Base-by-base conservation (phyloP, 208 protist species). In the Leishmania tarentolae region DNA sequence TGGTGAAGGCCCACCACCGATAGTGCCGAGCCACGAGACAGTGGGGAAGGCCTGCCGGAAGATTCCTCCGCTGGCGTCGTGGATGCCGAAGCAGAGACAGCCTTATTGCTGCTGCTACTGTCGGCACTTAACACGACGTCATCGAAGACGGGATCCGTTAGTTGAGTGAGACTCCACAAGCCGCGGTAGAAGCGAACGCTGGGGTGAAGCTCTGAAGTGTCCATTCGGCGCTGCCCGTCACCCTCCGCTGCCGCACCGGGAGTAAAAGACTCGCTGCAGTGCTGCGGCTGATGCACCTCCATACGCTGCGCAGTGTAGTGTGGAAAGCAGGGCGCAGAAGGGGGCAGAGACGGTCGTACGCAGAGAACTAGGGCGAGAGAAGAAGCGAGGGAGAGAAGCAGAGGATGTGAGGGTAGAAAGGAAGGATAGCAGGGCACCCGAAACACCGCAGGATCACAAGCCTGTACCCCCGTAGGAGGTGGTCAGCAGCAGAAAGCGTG, bases 1-100 rank as follows among this genome's bases (percentile, higher is more conserved):
- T 92, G 85, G 73, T 97, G 94, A 35, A 97, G 86, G 44, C 79
- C 82, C 61, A 97, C 90, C 6, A 94, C 85, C 76, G 82, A 90
- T 9, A 96, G 42, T 1, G 44, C 35, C 53, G 77, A 9, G 8
- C 42, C 69, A 69, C 44, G 65, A 44, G 21, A 21, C 37, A 53
- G 65, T 1, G 40, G 61, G 2, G 68, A 69, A 28, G 65, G 19
- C 37, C 65, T 71, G 31, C 40, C 65, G 37, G 40, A 47, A 42
- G 19, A 19, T 2, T 47, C 40, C 65, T 46, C 65, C 8, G 40
- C 37, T 17, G 65, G 21, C 7, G 42, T 76, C 24, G 69, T 0
- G 70, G 19, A 37, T 44, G 35, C 9, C n/a, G 40, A 31, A 44
- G 69, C n/a, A 42, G 63, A 50, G 47, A 63, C 3, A 28, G 73